phyloP scores from a whole-genome alignment of 2,329 filamentous ascomycete genomes.

The Cercospora zeae-maydis region DNA sequence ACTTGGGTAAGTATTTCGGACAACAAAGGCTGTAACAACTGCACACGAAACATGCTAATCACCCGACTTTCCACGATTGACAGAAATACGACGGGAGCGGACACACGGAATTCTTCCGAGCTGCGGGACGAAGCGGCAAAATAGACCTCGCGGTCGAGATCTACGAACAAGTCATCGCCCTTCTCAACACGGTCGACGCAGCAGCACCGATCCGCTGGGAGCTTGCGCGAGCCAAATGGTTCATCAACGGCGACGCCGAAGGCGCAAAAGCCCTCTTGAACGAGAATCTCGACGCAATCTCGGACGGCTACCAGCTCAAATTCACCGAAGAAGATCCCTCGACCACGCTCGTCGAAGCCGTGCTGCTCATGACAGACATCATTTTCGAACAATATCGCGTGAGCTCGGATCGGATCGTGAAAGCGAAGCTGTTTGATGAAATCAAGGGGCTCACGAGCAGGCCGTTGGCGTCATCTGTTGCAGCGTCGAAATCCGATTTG shows the following conservation, averaged over 20 bases:
- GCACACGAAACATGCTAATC: not conserved
- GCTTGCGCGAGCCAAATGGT: slow-evolving; percentile 4
- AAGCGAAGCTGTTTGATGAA: slow-evolving; percentile 1
- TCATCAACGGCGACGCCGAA: slow-evolving; percentile 2
- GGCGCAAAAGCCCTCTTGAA: slow-evolving; percentile 6
- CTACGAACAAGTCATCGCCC: slow-evolving; percentile 6
- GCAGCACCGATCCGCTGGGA: slow-evolving; percentile 2
- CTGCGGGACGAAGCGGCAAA: slow-evolving; percentile 1
- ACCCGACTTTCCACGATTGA: not conserved
- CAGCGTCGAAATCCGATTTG: slow-evolving; percentile 2
- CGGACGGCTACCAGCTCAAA: not conserved
- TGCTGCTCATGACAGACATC: slow-evolving; percentile 8
- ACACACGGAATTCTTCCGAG: not conserved
- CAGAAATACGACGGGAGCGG: slow-evolving; percentile 4
- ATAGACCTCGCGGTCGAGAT: not conserved
- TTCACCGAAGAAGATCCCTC: slow-evolving; percentile 11
- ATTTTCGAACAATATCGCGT: slow-evolving; percentile 1
- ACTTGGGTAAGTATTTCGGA: not conserved
- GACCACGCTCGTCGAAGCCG: not conserved
- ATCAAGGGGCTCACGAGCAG: slow-evolving; percentile 2
- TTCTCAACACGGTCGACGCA: slow-evolving; percentile 6
- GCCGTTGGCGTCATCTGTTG: not conserved
- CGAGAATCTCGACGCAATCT: slow-evolving; percentile 1
- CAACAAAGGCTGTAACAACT: too few relatives aligned
- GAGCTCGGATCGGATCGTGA: slow-evolving; percentile 4